phyloP scores from a whole-genome alignment of 2,329 filamentous ascomycete genomes.

The Fusarium pseudonygamai region DNA sequence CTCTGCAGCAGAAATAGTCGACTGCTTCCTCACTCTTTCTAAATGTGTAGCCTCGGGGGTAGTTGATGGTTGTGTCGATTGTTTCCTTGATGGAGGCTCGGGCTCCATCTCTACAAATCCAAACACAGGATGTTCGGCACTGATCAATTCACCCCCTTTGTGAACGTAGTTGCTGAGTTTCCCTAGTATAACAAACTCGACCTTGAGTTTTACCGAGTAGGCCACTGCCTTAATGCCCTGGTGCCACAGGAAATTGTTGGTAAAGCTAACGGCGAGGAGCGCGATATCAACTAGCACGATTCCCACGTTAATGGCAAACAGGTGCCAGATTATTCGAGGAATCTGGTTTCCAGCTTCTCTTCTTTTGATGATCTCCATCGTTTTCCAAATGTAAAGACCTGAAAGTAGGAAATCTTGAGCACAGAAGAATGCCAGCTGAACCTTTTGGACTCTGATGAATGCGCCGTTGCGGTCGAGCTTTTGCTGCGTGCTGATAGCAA shows the following conservation, averaged over 20 bases:
- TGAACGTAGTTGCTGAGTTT: slow-evolving; percentile 49
- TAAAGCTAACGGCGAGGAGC: slow-evolving; percentile 46
- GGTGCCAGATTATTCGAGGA: slow-evolving; percentile 28
- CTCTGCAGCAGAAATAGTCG: slow-evolving; percentile 6
- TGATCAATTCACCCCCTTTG: slow-evolving; percentile 26
- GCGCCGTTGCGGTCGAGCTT: slow-evolving; percentile 1
- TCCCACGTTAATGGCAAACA: slow-evolving; percentile 50
- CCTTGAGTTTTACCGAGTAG: slow-evolving; percentile 52
- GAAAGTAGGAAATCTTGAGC: slow-evolving; percentile 28
- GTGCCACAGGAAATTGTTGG: slow-evolving; percentile 45
- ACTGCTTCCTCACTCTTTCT: slow-evolving; percentile 11
- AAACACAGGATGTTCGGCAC: slow-evolving; percentile 20
- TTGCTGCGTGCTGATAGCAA: slow-evolving; percentile 5
- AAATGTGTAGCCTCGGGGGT: neutral
- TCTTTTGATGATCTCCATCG: slow-evolving; percentile 16
- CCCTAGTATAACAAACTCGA: slow-evolving; percentile 50
- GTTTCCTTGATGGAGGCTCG: slow-evolving; percentile 7
- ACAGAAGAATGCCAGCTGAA: slow-evolving; percentile 27
- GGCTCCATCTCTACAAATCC: slow-evolving; percentile 29
- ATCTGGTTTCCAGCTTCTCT: slow-evolving; percentile 12
- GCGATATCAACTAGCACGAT: slow-evolving; percentile 56
- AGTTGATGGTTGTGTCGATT: neutral
- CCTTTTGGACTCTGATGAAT: slow-evolving; percentile 16
- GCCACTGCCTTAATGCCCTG: slow-evolving; percentile 48
- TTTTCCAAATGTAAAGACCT: slow-evolving; percentile 32